Evolutionary conservation across 495 filamentous ascomycete genomes (phyloP).

Genomic region (Wilcoxina mikolae): DNA sequence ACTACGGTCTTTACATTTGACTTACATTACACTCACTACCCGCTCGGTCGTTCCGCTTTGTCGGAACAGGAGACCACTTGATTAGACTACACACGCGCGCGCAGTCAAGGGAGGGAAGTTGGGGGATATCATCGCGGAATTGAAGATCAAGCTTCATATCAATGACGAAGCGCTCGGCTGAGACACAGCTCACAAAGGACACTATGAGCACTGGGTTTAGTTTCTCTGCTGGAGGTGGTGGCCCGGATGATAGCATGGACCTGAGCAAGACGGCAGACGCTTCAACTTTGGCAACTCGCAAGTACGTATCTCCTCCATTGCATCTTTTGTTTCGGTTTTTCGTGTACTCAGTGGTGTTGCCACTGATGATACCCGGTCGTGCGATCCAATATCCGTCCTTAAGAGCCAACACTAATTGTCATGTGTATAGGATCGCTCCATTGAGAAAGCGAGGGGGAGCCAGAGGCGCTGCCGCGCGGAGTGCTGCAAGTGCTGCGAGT

Average conservation of each 20-base stretch:
- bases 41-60: neutral
- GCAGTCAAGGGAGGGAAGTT: neutral
- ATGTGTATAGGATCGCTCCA: constrained; percentile 23
- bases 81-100: constrained; percentile 1
- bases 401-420: neutral
- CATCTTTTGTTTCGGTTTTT: neutral
- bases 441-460: constrained; percentile 13
- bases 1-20: neutral
- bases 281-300: constrained; percentile 12
- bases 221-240: constrained; percentile 16
- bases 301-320: constrained; percentile 14
- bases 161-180: constrained; percentile 25
- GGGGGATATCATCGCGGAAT: neutral
- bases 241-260: constrained; percentile 11
- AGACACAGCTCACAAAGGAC: constrained; percentile 27
- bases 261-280: constrained; percentile 21
- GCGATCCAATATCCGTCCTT: neutral
- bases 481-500: constrained; percentile 14
- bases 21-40: neutral
- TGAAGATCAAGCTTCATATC: neutral
- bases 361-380: neutral
- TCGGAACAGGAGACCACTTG: neutral
- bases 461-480: constrained; percentile 8
- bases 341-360: neutral
- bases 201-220: constrained; percentile 15